Evolutionary conservation across 805 yeast genomes (phyloP).

Genomic region (Candida schatavii): DNA sequence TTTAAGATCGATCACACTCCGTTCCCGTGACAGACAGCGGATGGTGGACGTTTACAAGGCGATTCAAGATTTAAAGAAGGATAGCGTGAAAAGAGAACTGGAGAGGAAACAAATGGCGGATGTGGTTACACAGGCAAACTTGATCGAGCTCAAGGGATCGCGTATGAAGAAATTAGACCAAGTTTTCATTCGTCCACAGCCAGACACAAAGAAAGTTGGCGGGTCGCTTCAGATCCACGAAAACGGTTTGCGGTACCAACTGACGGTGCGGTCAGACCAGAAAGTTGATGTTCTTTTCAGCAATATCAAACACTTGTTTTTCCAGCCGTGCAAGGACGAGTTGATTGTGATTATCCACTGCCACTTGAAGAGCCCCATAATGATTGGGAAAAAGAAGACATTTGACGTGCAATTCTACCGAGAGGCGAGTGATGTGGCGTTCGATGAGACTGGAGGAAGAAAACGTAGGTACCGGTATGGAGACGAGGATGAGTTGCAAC

Average conservation of each 20-base stretch:
- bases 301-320: constrained; percentile 89
- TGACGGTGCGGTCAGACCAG: constrained; percentile 80
- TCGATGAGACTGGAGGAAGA: constrained; percentile 95
- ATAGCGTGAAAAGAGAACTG: constrained; percentile 82
- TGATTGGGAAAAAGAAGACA: constrained; percentile 94
- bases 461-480: constrained; percentile 88
- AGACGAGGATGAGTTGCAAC: constrained; percentile 97
- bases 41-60: constrained; percentile 87
- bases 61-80: constrained; percentile 89
- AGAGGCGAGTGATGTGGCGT: constrained; percentile 93
- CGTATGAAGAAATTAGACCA: constrained; percentile 85
- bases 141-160: constrained; percentile 77
- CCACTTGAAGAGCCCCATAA: constrained; percentile 86
- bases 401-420: constrained; percentile 94
- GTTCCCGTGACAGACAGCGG: constrained; percentile 88
- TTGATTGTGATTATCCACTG: constrained; percentile 88
- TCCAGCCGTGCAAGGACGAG: constrained; percentile 96
- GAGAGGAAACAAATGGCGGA: constrained; percentile 92
- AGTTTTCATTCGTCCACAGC: constrained; percentile 90
- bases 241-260: constrained; percentile 92
- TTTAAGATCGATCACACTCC: constrained; percentile 78
- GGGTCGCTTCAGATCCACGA: constrained; percentile 90
- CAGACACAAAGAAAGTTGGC: constrained; percentile 94
- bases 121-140: constrained; percentile 86
- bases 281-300: constrained; percentile 83